A percentile compares a stretch with the other conserved stretches of the same genome.
Evolutionary conservation across 768 basidiomycete genomes (phyloP).

Genomic region (Termitomyces eurrhizus): DNA sequence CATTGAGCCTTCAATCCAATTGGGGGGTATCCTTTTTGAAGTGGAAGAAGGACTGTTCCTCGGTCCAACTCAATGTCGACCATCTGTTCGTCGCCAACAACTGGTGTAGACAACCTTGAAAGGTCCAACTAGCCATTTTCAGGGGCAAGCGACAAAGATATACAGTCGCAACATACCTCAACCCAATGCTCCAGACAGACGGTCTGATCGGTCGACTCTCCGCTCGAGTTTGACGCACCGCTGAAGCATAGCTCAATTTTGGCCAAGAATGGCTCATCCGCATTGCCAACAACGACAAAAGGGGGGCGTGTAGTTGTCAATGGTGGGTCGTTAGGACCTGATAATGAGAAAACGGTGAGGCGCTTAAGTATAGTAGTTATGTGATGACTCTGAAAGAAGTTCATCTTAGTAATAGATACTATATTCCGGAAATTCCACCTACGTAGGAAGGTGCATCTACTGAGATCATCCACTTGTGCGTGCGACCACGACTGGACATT

Average conservation of each 20-base stretch:
- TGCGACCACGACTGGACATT: conserved; percentile 22
- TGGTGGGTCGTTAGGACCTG: conserved; percentile 15
- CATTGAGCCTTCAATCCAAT: conserved; percentile 35
- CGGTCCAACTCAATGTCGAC: conserved; percentile 52
- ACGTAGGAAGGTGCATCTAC: conserved; percentile 52
- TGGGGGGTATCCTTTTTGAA: conserved; percentile 26
- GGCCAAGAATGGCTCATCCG: conserved; percentile 42
- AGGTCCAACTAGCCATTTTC: conserved; percentile 35
- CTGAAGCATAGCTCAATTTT: conserved; percentile 43
- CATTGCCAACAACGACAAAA: conserved; percentile 40
- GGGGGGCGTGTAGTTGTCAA: conserved; percentile 32
- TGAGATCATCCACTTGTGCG: conserved; percentile 55
- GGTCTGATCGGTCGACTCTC: conserved; percentile 26
- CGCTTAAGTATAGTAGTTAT: conserved; percentile 42
- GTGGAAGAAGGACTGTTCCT: conserved; percentile 35
- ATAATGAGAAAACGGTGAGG: conserved; percentile 30
- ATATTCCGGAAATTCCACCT: conserved; percentile 10
- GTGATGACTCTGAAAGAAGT: conserved; percentile 30
- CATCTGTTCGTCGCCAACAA: conserved; percentile 46
- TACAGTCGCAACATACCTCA: conserved; percentile 32
- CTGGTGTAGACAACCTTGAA: conserved; percentile 26
- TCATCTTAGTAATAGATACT: conserved; percentile 6
- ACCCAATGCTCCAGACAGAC: conserved; percentile 52
- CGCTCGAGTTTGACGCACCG: conserved; percentile 21
- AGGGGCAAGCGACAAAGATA: neutral